Percentiles rank a stretch among this genome's conserved stretches.
Evolutionary conservation across 31 red algal genomes (phyloP).

Genomic region (Asparagopsis taxiformis): DNA sequence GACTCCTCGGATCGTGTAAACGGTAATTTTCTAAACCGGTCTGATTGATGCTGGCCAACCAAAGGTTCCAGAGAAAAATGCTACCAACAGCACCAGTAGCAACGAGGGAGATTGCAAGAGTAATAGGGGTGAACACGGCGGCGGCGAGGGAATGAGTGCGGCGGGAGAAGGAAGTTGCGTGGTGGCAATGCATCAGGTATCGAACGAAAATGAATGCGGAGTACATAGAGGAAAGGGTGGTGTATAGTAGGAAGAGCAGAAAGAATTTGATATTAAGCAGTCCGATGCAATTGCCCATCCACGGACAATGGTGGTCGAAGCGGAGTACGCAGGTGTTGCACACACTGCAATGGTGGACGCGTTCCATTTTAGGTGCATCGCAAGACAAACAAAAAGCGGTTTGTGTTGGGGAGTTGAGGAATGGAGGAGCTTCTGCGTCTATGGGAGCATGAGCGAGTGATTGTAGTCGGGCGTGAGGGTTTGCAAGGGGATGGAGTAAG

Average conservation of each 20-base stretch:
- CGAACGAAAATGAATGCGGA: constrained; percentile 13
- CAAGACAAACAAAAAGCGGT: background rate
- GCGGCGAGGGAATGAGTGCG: background rate
- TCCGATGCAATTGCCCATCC: constrained; percentile 55
- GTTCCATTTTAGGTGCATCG: background rate
- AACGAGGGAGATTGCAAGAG: constrained; percentile 4
- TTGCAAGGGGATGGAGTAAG: background rate
- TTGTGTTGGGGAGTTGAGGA: background rate
- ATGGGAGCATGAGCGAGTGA: background rate
- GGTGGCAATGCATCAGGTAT: constrained; percentile 16
- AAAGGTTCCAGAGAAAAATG: constrained; percentile 19
- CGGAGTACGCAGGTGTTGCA: constrained; percentile 27
- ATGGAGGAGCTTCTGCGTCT: background rate
- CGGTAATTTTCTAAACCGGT: constrained; percentile 15
- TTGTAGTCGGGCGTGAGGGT: background rate
- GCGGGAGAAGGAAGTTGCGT: background rate
- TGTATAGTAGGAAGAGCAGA: constrained; percentile 69
- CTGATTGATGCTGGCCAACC: constrained; percentile 6
- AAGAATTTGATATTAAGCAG: constrained; percentile 54
- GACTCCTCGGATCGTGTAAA: constrained; percentile 5
- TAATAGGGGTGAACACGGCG: constrained; percentile 12
- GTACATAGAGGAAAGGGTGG: constrained; percentile 36
- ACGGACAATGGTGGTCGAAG: constrained; percentile 76
- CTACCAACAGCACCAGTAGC: background rate
- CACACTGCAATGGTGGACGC: constrained; percentile 10